Percentiles rank a stretch among this genome's conserved stretches.
Evolutionary conservation across 768 basidiomycete genomes (phyloP).

Genomic region (Termitomyces sp.): DNA sequence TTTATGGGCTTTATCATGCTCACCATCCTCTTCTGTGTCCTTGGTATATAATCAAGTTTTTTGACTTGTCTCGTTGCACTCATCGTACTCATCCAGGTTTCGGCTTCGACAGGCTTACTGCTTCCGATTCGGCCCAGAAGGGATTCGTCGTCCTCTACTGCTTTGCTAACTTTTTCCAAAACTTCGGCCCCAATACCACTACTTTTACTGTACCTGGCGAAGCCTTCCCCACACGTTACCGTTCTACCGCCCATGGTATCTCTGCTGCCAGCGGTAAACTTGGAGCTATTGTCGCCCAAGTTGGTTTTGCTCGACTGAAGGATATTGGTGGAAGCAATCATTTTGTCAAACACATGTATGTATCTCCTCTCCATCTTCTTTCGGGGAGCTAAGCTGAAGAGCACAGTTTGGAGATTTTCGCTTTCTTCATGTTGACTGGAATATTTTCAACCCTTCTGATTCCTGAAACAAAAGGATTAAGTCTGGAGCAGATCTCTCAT

Average conservation of each 20-base stretch:
- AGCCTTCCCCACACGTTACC: conserved; percentile 82
- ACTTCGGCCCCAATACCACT: conserved; percentile 78
- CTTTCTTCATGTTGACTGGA: conserved; percentile 83
- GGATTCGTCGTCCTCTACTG: conserved; percentile 83
- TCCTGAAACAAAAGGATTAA: conserved; percentile 67
- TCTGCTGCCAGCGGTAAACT: conserved; percentile 79
- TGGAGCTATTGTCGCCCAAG: conserved; percentile 77
- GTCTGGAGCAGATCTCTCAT: conserved; percentile 69
- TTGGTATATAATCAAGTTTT: conserved; percentile 42
- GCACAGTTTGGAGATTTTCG: conserved; percentile 67
- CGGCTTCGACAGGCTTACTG: conserved; percentile 51
- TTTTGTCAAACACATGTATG: conserved; percentile 68
- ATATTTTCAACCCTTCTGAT: conserved; percentile 75
- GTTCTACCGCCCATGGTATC: conserved; percentile 81
- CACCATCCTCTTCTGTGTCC: conserved; percentile 57
- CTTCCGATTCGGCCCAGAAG: conserved; percentile 32
- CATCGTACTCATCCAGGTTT: conserved; percentile 42
- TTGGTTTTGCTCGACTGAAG: conserved; percentile 64
- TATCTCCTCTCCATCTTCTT: conserved; percentile 2
- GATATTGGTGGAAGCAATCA: conserved; percentile 60
- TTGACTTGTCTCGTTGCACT: neutral
- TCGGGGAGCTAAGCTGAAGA: conserved; percentile 1
- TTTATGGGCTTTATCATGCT: conserved; percentile 70
- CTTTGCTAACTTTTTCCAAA: conserved; percentile 86
- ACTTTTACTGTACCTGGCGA: conserved; percentile 82